These are phyloP conservation scores for Penicillium sp. DNA, from an alignment of 2,329 filamentous ascomycete species.

Conservation along the genomic window DNA sequence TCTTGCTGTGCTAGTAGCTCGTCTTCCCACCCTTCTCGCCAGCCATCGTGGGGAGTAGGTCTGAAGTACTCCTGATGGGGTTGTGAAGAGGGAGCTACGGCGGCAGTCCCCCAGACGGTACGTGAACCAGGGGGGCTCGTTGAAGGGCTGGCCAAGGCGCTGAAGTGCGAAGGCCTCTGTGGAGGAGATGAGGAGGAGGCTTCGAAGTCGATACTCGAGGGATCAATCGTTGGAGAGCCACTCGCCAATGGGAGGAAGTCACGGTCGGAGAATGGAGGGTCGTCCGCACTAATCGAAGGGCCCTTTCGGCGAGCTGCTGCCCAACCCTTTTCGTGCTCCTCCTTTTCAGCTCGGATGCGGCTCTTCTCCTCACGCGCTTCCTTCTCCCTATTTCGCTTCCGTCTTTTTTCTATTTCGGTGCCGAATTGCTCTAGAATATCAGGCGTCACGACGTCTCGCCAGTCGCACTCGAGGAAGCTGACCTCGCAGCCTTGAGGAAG, in stretches of 20 bases:
- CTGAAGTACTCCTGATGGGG: slow-evolving; percentile 50
- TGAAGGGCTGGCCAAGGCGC: slow-evolving; percentile 72
- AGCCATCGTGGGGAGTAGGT: slow-evolving; percentile 71
- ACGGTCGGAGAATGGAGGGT: slow-evolving; percentile 59
- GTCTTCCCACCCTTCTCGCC: slow-evolving; percentile 83
- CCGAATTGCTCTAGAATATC: slow-evolving; percentile 77
- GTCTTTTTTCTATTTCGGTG: slow-evolving; percentile 75
- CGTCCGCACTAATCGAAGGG: slow-evolving; percentile 52
- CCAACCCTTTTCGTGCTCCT: slow-evolving; percentile 72
- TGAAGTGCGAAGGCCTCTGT: slow-evolving; percentile 46
- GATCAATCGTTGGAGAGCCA: slow-evolving; percentile 26
- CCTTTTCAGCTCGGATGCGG: slow-evolving; percentile 77
- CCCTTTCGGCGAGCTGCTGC: slow-evolving; percentile 69
- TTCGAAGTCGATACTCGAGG: slow-evolving; percentile 34
- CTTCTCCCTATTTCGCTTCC: slow-evolving; percentile 81
- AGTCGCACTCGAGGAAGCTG: slow-evolving; percentile 90
- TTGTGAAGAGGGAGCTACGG: slow-evolving; percentile 64
- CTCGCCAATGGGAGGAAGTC: slow-evolving; percentile 69
- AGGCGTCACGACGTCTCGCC: slow-evolving; percentile 83
- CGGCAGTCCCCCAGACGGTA: slow-evolving; percentile 92
- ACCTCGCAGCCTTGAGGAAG: slow-evolving; percentile 90
- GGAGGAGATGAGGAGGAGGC: slow-evolving; percentile 49
- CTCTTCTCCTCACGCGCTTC: slow-evolving; percentile 86
- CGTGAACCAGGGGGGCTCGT: slow-evolving; percentile 76
- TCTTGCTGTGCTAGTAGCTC: slow-evolving; percentile 70